Evolutionary conservation across 768 basidiomycete species (phyloP), one percentile per base, ranked within the genome.

Genomic region (Daedaleopsis nitida): DNA sequence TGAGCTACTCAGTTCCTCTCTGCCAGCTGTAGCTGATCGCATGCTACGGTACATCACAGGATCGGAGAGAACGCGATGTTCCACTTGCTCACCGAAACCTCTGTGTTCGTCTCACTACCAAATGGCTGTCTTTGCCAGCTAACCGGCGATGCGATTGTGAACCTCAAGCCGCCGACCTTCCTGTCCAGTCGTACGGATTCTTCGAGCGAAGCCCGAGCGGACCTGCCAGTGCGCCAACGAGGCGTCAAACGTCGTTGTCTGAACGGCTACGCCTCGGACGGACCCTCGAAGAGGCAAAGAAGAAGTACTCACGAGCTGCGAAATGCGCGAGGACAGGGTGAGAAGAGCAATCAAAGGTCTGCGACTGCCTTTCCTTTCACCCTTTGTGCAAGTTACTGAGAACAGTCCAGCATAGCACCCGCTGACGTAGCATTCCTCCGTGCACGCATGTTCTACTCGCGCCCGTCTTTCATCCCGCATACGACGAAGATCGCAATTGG

Each of bases 61-160:
- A 82, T 93, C 9, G 94, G 95, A 0, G 85, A 85, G 43, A 85
- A 86, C 65, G 82, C 83, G 1, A 88, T 96, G 81, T 71, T 90
- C 35, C 87, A 94, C 70, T 77, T 98, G 11, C 81, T 98, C 17
- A 80, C 86, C 2, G 82, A 88, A 57, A 87, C 88, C 0, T 89
- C 86, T 11, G 63, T 96, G 17, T 98, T 94, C 70, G 69, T 89
- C 16, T 77, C 89, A 2, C 74, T 97, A 21, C 89, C 90, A 0
- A 96, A 97, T 68, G 86, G 84, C 19, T 96, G 93, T 69, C 81
- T 88, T 39, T 90, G 90, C 62, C 96, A 98, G 72, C 71, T 97
- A 59, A 84, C 88, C 0, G 96, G 96, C 5, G 78, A 79, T 38
- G 87, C 91, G 0, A 71, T 96, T 23, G 76, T 86, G 24, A 79